phyloP scores from a whole-genome alignment of 257 asterid species.

The Craterostigma plantagineum region DNA sequence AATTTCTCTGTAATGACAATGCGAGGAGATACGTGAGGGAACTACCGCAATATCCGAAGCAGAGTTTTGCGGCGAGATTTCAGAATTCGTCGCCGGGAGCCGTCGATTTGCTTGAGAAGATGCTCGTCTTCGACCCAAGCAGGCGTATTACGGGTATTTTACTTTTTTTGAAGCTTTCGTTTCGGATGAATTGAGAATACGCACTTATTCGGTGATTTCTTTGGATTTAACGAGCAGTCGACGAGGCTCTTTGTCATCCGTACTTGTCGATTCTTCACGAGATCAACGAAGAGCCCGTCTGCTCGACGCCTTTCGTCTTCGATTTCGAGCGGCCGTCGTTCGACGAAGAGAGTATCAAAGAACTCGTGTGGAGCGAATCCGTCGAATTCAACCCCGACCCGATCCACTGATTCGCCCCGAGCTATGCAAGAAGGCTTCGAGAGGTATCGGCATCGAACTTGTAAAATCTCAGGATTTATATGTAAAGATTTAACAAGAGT shows the following conservation, averaged over 20 bases:
- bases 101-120: conserved; percentile 40
- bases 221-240: conserved; percentile 27
- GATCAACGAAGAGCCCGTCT: conserved; percentile 85
- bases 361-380: conserved; percentile 88
- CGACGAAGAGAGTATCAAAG: conserved; percentile 88
- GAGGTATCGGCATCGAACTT: too few relatives aligned
- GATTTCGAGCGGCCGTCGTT: conserved; percentile 89
- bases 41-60: conserved; percentile 45
- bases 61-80: conserved; percentile 38
- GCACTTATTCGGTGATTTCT: not conserved
- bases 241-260: conserved; percentile 83
- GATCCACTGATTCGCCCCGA: conserved; percentile 27
- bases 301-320: conserved; percentile 64
- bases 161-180: not conserved
- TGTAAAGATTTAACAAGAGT: too few relatives aligned
- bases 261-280: conserved; percentile 82
- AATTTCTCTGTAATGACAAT: conserved; percentile 42
- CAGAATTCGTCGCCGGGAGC: conserved; percentile 34
- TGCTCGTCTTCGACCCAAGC: conserved; percentile 56
- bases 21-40: conserved; percentile 46
- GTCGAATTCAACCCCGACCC: conserved; percentile 78
- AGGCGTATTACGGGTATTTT: conserved; percentile 41
- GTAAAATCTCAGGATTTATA: too few relatives aligned
- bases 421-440: conserved; percentile 5
- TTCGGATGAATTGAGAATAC: not conserved